A percentile compares a stretch with the other conserved stretches of the same genome.
These are phyloP conservation scores for Leucoagaricus sp. DNA, from an alignment of 1,284 basidiomycete genomes.

Conservation along the genomic window DNA sequence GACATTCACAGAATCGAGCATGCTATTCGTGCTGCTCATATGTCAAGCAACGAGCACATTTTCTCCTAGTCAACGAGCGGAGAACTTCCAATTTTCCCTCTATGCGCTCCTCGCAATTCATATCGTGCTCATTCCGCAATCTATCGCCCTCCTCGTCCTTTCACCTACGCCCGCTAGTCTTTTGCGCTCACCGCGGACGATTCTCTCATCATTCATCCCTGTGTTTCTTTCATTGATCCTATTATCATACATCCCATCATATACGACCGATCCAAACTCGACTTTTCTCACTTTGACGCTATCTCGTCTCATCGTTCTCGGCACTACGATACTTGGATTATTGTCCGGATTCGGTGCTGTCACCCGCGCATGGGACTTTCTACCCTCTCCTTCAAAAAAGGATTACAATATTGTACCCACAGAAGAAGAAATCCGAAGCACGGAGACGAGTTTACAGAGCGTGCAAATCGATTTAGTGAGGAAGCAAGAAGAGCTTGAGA, in stretches of 20 bases:
- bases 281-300: conserved; percentile 48
- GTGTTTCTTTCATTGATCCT: conserved; percentile 58
- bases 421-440: conserved; percentile 14
- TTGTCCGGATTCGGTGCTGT: conserved; percentile 78
- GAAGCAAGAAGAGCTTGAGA: conserved; percentile 10
- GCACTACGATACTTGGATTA: conserved; percentile 69
- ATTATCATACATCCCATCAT: conserved; percentile 65
- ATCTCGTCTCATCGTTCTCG: conserved; percentile 71
- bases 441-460: conserved; percentile 15
- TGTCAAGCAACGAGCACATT: conserved; percentile 60
- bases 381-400: conserved; percentile 30
- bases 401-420: conserved; percentile 22
- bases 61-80: conserved; percentile 52
- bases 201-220: conserved; percentile 45
- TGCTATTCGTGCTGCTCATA: conserved; percentile 67
- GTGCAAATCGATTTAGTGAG: conserved; percentile 13
- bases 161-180: conserved; percentile 20
- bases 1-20: conserved; percentile 69
- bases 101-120: conserved; percentile 55
- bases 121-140: conserved; percentile 56
- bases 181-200: conserved; percentile 35
- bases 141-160: conserved; percentile 18
- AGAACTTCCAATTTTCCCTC: conserved; percentile 67
- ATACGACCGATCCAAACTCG: conserved; percentile 46
- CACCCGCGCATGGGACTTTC: conserved; percentile 57